Conservation (phyloP, 169 alveolate species). For the Eimeria maxima region DNA sequence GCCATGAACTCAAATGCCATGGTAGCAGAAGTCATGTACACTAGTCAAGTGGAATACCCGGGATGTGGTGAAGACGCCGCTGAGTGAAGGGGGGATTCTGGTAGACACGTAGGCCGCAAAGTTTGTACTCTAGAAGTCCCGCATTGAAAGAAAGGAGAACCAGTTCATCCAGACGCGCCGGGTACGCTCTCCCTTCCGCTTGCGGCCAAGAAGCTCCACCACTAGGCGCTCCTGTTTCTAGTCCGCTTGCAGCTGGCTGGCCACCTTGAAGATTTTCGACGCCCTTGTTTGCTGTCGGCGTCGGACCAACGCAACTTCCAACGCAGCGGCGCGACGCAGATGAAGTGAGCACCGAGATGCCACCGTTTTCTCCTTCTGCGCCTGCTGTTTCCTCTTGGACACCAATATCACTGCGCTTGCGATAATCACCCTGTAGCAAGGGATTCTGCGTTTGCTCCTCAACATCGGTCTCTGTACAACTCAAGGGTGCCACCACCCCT, state of each 20-base stretch:
- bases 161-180: conserved; percentile 85
- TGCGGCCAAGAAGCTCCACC: not conserved
- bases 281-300: not conserved
- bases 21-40: not conserved
- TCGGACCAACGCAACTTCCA: not conserved
- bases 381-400: not conserved
- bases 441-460: conserved; percentile 9
- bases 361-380: not conserved
- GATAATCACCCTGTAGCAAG: conserved; percentile 29
- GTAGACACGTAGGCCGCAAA: conserved; percentile 92
- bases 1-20: not conserved
- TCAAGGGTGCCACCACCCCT: conserved; percentile 11
- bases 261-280: not conserved
- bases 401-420: not conserved
- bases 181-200: conserved; percentile 43
- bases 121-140: conserved; percentile 93
- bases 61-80: conserved; percentile 91
- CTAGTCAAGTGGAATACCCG: conserved; percentile 82
- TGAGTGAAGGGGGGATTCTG: conserved; percentile 95
- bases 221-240: conserved; percentile 2
- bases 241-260: conserved; percentile 45
- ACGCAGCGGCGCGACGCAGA: not conserved
- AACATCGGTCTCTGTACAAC: not conserved
- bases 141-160: conserved; percentile 93
- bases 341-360: not conserved